Evolutionary conservation across 1,284 basidiomycete genomes (phyloP), one percentile per base, ranked within the genome.

Genomic region (Trichosporon coremiiforme): DNA sequence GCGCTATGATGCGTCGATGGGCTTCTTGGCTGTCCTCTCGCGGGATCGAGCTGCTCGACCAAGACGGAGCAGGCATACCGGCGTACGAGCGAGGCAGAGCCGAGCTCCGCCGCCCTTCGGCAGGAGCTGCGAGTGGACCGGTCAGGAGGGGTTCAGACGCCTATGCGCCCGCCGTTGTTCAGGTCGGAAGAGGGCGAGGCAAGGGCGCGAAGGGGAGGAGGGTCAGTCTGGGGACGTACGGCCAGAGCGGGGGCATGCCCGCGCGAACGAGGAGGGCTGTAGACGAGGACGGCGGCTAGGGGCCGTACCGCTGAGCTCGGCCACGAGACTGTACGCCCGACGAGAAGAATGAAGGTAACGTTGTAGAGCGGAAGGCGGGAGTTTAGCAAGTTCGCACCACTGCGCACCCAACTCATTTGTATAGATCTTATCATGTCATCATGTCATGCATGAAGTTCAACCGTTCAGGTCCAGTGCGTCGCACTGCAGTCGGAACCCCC

Each of bases 1-100:
- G 70, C 25, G 80, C 80, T 15, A 75, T 78, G 68, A 80, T 82
- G 76, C 73, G 81, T 9, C 68, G 66, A 13, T 80, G 78, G 75
- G 77, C 80, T 2, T 66, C 62, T 2, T 66, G 71, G 38, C 70
- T 82, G 15, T 63, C 25, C 8, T 66, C 36, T 2, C 63, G 45
- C 17, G 75, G 76, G 4, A 70, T 82, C 9, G 75, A 75, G 60
- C 64, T 83, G 70, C 55, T 74, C 33, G 82, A 83, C 73, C 76
- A 77, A 74, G 80, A 81, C 41, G 80, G 80, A 4, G 71, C 64
- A 12, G 47, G 25, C 4, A 69, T 71, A 50, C 77, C 76, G 7
- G 67, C 71, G 53, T 47, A 73, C 47, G 66, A 68, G 55, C 66
- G 71, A 7, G 70, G 67, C 17, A 25, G 68, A 9, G 66, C 66